Base-by-base conservation (phyloP, 108 stramenopile species). In the Nannochloropsis gaditana region DNA sequence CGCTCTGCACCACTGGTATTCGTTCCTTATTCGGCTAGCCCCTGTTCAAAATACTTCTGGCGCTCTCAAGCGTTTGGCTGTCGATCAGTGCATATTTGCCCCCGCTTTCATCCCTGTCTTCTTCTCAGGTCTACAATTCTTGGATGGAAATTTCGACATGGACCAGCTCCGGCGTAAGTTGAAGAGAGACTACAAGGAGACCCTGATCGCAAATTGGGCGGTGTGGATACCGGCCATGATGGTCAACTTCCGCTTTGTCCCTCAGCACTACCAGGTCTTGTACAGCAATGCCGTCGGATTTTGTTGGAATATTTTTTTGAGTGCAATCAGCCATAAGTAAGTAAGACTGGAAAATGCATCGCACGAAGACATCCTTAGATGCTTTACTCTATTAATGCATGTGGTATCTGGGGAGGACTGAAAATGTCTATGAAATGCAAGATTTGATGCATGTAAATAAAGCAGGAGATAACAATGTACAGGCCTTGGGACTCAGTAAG, bases 131-230 rank as follows among this genome's bases (percentile, higher is more conserved):
- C 59, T 73, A 4, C 59, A 73, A 73, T 73, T 73, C 2, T 73
- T 73, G n/a, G 59, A 73, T 73, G 59, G 59, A n/a, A 73, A 73
- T 73, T 73, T 73, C 59, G 59, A 73, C 59, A n/a, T 73, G 59
- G n/a, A 73, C 19, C 59, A 73, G 3, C 6, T 73, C 2, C 15
- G 59, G n/a, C 19, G 59, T 15, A 73, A 73, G 59, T 8, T 73
- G 59, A n/a, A 73, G 59, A 73, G 59, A n/a, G 59, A 73, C 59
- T 73, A 73, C 6, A n/a, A n/a, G 59, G 59, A 73, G 15, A 73
- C 59, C 19, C 59, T 73, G 19, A n/a, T 73, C 6, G 59, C 59
- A 6, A 73, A 73, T 6, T 73, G n/a, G 3, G 15, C n/a, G 59
- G 19, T 73, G 59, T 73, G 59, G 59, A n/a, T 73, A 15, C 59